phyloP scores from a whole-genome alignment of 768 basidiomycete genomes.

The Dentipellis fragilis region DNA sequence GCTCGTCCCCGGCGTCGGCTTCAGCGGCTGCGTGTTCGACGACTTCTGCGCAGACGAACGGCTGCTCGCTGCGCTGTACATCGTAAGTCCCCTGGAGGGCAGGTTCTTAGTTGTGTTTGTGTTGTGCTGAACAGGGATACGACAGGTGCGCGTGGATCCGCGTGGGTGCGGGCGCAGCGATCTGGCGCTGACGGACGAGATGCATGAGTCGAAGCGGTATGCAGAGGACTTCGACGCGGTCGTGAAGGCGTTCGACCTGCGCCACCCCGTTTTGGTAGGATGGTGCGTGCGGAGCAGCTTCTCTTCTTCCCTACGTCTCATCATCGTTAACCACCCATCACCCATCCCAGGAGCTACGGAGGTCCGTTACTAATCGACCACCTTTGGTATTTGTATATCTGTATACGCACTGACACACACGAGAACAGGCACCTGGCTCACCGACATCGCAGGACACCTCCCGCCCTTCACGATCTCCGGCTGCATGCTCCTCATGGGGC shows the following conservation, averaged over 20 bases:
- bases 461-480: background rate
- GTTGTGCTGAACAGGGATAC: background rate
- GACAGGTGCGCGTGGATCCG: background rate
- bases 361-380: background rate
- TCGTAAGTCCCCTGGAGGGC: background rate
- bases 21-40: slow-evolving; percentile 3
- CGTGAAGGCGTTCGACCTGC: background rate
- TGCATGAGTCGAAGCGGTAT: background rate
- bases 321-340: background rate
- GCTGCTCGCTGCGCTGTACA: background rate
- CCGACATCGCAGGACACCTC: background rate
- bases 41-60: background rate
- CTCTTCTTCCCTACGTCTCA: background rate
- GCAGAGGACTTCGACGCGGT: background rate
- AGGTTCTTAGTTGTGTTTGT: background rate
- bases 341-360: background rate
- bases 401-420: background rate
- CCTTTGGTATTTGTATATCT: background rate
- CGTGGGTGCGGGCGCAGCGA: background rate
- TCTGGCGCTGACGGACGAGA: background rate
- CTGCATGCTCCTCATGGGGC: background rate
- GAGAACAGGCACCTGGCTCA: background rate
- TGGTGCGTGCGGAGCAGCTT: background rate
- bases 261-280: background rate
- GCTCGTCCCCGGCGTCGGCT: slow-evolving; percentile 6